A percentile compares a stretch with the other conserved stretches of the same genome.
These are phyloP conservation scores for Claviceps sp. DNA, from an alignment of 2,329 filamentous ascomycete genomes.

Conservation along the genomic window DNA sequence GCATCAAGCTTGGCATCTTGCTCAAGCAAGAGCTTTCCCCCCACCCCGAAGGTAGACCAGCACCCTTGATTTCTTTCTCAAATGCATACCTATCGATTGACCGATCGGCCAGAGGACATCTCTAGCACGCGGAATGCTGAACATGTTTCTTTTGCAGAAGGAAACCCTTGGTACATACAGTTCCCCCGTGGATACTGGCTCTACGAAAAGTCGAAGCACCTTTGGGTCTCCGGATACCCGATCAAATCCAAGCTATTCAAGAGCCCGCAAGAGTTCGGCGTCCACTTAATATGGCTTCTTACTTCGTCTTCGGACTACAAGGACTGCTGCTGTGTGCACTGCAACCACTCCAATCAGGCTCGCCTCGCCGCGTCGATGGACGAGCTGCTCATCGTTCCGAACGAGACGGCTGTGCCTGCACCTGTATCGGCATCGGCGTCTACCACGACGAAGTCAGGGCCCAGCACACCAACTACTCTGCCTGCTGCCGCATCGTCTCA, in stretches of 20 bases:
- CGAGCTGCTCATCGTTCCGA: constrained; percentile 9
- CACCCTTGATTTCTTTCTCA: neutral
- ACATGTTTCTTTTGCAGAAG: constrained; percentile 17
- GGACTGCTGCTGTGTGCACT: constrained; percentile 39
- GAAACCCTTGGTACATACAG: constrained; percentile 30
- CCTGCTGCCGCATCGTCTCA: constrained; percentile 3
- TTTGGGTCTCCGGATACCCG: constrained; percentile 36
- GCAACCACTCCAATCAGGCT: constrained; percentile 21
- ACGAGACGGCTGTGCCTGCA: constrained; percentile 7
- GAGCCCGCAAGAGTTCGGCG: constrained; percentile 38
- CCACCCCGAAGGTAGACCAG: constrained; percentile 23
- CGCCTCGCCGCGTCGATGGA: constrained; percentile 14
- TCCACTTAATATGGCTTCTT: constrained; percentile 38
- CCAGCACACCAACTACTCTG: constrained; percentile 2
- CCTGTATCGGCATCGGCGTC: constrained; percentile 3
- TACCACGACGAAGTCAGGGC: constrained; percentile 2
- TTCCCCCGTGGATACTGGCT: constrained; percentile 33
- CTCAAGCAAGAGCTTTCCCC: constrained; percentile 31
- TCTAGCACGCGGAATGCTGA: constrained; percentile 1
- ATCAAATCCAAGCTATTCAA: constrained; percentile 35
- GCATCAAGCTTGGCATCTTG: constrained; percentile 30
- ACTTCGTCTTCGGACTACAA: constrained; percentile 32
- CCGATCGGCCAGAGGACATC: no score
- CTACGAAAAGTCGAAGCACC: constrained; percentile 34
- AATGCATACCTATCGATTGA: no score